Evolutionary conservation across 306 rosid genomes (phyloP), one percentile per base, ranked within the genome.

Genomic region (Quercus dentata): DNA sequence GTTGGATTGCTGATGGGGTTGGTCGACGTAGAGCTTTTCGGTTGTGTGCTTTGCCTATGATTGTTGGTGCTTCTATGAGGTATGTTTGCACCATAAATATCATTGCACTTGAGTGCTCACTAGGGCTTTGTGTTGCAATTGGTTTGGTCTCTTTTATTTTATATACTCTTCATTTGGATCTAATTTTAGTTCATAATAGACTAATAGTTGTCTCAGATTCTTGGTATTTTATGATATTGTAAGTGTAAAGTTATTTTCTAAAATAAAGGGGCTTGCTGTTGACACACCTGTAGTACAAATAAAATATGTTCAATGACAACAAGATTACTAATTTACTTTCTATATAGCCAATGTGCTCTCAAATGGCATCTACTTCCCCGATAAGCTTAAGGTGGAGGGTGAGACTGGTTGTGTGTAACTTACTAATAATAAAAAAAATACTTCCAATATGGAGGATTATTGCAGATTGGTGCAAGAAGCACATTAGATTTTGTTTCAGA

Each of bases 1-100:
- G 98, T n/a, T 92, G 91, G 94, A 81, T 92, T 83, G 95, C 97
- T 79, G 99, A 95, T 83, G 96, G 92, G n/a, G 79, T 95, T 69
- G 99, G 99, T 63, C 98, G 99, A 61, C 97, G 98, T 6, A 92
- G 87, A 86, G 92, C 97, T 83, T 92, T 95, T 88, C 99, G 92
- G 83, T 86, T 95, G 77, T 87, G 85, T 87, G 90, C 99, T 58
- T 78, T 95, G 83, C 98, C 98, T 46, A 92, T 95, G 97, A 92
- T 92, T 78, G 77, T 92, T 20, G 99, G 99, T 79, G 94, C 99
- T 87, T 86, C 78, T 77, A 81, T 91, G 85, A 95, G 99, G 99
- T 95, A 33, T 71, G 70, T 71, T 33, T 61, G 49, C 28, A 35
- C 52, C 41, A 13, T 41, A 58, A 35, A 28, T 17, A 74, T 28